Percentiles rank a stretch among this genome's conserved stretches.
Evolutionary conservation across 805 yeast genomes (phyloP).

Genomic region (Candida xyloterini): DNA sequence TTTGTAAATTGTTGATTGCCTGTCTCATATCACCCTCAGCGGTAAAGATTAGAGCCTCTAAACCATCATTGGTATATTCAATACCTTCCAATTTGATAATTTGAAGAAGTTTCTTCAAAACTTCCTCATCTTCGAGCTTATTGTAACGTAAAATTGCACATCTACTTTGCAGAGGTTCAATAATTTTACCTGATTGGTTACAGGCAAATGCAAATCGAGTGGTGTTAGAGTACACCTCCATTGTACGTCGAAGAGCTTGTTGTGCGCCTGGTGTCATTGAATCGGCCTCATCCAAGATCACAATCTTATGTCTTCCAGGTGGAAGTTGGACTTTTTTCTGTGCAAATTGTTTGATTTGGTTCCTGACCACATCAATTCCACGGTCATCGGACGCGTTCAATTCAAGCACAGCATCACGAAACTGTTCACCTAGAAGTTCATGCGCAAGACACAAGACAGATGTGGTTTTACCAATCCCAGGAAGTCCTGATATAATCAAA

Average conservation of each 20-base stretch:
- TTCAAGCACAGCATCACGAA: constrained; percentile 80
- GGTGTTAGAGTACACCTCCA: constrained; percentile 93
- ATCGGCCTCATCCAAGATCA: constrained; percentile 93
- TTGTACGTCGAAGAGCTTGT: constrained; percentile 88
- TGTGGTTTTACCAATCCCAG: constrained; percentile 97
- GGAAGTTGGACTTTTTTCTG: constrained; percentile 88
- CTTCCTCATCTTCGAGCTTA: constrained; percentile 80
- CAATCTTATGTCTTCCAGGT: constrained; percentile 85
- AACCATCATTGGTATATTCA: constrained; percentile 81
- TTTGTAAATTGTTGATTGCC: constrained; percentile 90
- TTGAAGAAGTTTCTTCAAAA: constrained; percentile 69
- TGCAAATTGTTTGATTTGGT: constrained; percentile 92
- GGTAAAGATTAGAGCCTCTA: constrained; percentile 88
- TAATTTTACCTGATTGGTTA: constrained; percentile 89
- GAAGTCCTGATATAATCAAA: constrained; percentile 90
- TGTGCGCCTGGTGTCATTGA: constrained; percentile 97
- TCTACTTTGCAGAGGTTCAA: constrained; percentile 94
- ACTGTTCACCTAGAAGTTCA: constrained; percentile 68
- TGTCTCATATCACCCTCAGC: constrained; percentile 99
- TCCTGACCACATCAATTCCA: constrained; percentile 95
- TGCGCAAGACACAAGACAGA: constrained; percentile 86
- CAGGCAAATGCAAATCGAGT: constrained; percentile 99
- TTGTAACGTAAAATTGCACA: constrained; percentile 91
- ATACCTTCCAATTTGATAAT: constrained; percentile 69
- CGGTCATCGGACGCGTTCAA: constrained; percentile 95